A percentile compares a stretch with the other conserved stretches of the same genome.
phyloP scores from a whole-genome alignment of 73 alveolate species.

The Symbiodinium natans region DNA sequence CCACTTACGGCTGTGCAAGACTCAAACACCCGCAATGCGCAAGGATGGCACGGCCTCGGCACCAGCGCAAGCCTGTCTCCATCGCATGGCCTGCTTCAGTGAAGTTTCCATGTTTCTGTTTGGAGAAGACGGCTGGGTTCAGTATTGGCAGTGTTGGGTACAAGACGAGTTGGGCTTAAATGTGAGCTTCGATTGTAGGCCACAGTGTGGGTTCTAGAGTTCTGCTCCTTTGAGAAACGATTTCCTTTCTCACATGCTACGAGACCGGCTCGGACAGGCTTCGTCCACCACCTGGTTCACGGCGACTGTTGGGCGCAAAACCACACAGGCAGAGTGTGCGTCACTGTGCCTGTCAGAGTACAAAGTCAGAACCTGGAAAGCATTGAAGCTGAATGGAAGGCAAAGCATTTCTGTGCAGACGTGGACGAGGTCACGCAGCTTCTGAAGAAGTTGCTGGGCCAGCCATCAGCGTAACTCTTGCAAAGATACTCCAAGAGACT shows the following conservation, averaged over 20 bases:
- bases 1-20: no score
- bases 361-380: no score
- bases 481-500: background rate
- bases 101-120: background rate
- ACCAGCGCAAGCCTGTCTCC: background rate
- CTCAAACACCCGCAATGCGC: no score
- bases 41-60: background rate
- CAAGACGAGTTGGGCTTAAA: no score
- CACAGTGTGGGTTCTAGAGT: no score
- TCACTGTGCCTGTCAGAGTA: no score
- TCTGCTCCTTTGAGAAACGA: no score
- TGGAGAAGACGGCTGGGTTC: no score
- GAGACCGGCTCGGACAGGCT: background rate
- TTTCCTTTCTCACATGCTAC: no score
- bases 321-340: conserved; percentile 71
- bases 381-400: background rate
- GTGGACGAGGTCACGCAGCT: conserved; percentile 44
- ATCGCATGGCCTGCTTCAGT: background rate
- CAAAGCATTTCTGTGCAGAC: conserved; percentile 58
- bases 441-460: conserved; percentile 57
- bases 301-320: conserved; percentile 75
- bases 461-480: no score
- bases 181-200: no score
- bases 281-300: conserved; percentile 39
- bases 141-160: no score